Evolutionary conservation across 164 flowering plant species (phyloP).

Genomic region (Hamamelis virginiana): DNA sequence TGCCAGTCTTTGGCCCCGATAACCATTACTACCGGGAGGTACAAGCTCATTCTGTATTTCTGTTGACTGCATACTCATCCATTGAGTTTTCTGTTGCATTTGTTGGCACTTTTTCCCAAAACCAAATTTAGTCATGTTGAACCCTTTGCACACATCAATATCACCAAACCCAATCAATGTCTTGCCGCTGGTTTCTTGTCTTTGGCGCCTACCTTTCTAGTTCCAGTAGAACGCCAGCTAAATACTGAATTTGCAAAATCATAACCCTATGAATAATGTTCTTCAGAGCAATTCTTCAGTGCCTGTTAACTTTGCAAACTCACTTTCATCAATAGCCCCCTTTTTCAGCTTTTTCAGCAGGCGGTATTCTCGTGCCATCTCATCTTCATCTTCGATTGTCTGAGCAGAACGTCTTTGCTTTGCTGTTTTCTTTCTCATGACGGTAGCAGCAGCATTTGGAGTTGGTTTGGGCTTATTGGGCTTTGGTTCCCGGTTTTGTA

Average conservation of each 20-base stretch:
- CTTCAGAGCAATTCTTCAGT: constrained; percentile 57
- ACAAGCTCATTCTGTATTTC: no score
- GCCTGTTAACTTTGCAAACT: constrained; percentile 77
- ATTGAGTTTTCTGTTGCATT: no score
- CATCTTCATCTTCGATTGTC: constrained; percentile 75
- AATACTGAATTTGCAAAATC: background rate
- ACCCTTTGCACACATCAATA: no score
- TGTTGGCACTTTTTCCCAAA: no score
- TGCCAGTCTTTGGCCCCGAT: no score
- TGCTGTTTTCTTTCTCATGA: constrained; percentile 73
- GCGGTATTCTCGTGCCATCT: constrained; percentile 75
- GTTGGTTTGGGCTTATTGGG: constrained; percentile 35
- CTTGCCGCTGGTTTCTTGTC: no score
- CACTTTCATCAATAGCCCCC: constrained; percentile 72
- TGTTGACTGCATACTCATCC: no score
- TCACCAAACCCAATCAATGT: no score
- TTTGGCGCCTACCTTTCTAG: background rate
- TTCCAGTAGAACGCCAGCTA: background rate
- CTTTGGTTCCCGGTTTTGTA: constrained; percentile 30
- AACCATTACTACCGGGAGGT: no score
- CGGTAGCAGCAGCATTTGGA: constrained; percentile 27
- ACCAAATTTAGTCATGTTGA: no score
- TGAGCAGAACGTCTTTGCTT: constrained; percentile 79
- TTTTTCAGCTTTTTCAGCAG: constrained; percentile 78
- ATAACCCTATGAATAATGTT: constrained; percentile 3